phyloP scores from a whole-genome alignment of 352 stramenopile species.

The Albugo candida region DNA sequence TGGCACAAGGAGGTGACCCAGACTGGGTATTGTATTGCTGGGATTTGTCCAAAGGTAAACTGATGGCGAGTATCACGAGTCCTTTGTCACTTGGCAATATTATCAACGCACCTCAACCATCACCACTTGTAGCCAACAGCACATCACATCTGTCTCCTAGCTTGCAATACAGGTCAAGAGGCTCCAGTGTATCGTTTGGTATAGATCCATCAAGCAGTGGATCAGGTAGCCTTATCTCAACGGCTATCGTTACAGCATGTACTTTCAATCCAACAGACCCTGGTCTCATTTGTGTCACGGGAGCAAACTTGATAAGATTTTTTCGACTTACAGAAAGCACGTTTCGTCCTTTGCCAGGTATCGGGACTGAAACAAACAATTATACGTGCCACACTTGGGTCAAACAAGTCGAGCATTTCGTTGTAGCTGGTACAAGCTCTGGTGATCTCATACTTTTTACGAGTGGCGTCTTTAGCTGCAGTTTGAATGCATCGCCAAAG shows the following conservation, averaged over 20 bases:
- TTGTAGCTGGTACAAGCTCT: slow-evolving; percentile 61
- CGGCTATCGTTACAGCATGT: slow-evolving; percentile 37
- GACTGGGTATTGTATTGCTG: slow-evolving; percentile 82
- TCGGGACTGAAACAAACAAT: slow-evolving; percentile 31
- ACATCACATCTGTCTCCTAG: slow-evolving; percentile 18
- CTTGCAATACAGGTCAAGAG: background rate
- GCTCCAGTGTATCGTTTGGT: slow-evolving; percentile 4
- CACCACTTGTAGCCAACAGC: background rate
- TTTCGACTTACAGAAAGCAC: slow-evolving; percentile 80
- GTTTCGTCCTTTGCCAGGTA: slow-evolving; percentile 66
- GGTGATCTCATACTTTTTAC: slow-evolving; percentile 81
- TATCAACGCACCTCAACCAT: background rate
- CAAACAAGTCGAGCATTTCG: slow-evolving; percentile 76
- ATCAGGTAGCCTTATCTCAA: background rate
- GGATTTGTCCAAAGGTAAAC: slow-evolving; percentile 86
- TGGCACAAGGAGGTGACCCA: slow-evolving; percentile 67
- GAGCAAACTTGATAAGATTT: slow-evolving; percentile 69
- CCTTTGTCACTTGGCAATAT: slow-evolving; percentile 11
- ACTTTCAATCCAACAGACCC: slow-evolving; percentile 80
- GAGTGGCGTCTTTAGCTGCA: slow-evolving; percentile 39
- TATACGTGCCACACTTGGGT: slow-evolving; percentile 80
- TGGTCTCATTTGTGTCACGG: slow-evolving; percentile 72
- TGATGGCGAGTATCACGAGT: slow-evolving; percentile 52
- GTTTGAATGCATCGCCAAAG: slow-evolving; percentile 19
- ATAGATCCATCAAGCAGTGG: too few species aligned